A percentile compares a stretch with the other conserved stretches of the same genome.
Evolutionary conservation across 805 yeast genomes (phyloP).

Genomic region (Candida sphagnicola): DNA sequence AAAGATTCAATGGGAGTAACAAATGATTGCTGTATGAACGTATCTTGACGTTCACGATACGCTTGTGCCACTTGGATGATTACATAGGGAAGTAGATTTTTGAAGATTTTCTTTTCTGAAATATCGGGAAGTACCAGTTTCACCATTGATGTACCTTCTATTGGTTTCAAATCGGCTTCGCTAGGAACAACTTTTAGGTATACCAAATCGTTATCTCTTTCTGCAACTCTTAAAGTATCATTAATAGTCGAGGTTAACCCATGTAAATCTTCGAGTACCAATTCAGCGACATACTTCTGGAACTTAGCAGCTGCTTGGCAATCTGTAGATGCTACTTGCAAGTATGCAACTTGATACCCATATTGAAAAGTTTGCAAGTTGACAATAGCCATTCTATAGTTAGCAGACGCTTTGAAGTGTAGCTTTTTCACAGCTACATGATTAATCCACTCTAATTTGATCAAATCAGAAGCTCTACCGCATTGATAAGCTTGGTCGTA

Average conservation of each 20-base stretch:
- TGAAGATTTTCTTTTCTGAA: slow-evolving; percentile 36
- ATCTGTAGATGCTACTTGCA: slow-evolving; percentile 39
- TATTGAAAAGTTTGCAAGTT: slow-evolving; percentile 48
- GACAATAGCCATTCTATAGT: slow-evolving; percentile 54
- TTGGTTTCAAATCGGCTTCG: slow-evolving; percentile 31
- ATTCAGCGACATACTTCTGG: slow-evolving; percentile 37
- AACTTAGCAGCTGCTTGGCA: slow-evolving; percentile 35
- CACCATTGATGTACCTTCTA: slow-evolving; percentile 54
- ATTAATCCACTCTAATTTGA: slow-evolving; percentile 60
- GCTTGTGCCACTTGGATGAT: slow-evolving; percentile 66
- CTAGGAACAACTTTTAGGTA: slow-evolving; percentile 65
- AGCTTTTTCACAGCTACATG: slow-evolving; percentile 54
- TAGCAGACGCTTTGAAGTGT: slow-evolving; percentile 72
- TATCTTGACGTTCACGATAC: slow-evolving; percentile 60
- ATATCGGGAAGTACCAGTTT: slow-evolving; percentile 27
- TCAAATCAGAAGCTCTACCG: slow-evolving; percentile 40
- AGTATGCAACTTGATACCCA: slow-evolving; percentile 68
- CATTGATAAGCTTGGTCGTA: slow-evolving; percentile 44
- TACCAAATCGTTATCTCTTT: slow-evolving; percentile 77
- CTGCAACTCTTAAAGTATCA: slow-evolving; percentile 49
- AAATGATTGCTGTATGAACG: slow-evolving; percentile 44
- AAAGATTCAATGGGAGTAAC: slow-evolving; percentile 46
- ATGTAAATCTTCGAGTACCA: slow-evolving; percentile 48
- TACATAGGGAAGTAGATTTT: slow-evolving; percentile 60
- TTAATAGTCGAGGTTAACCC: slow-evolving; percentile 46